A percentile compares a stretch with the other conserved stretches of the same genome.
These are phyloP conservation scores for Astraeus odoratus DNA, from an alignment of 768 basidiomycete genomes.

Conservation along the genomic window DNA sequence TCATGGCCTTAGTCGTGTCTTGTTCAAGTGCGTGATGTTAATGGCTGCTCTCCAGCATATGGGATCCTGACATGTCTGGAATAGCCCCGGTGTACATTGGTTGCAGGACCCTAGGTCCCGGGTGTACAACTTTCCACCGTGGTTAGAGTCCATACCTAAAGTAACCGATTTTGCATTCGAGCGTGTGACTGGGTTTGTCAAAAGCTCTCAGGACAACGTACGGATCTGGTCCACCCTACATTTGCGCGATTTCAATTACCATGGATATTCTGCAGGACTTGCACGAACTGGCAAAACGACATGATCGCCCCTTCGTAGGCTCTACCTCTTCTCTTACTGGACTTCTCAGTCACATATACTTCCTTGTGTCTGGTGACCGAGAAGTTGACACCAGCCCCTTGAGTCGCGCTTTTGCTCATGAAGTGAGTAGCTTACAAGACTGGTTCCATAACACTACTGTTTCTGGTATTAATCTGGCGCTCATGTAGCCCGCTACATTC, in stretches of 20 bases:
- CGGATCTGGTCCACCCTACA: slow-evolving; percentile 9
- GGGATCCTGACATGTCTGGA: not conserved
- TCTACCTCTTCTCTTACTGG: slow-evolving; percentile 88
- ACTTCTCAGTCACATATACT: slow-evolving; percentile 82
- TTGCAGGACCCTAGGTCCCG: slow-evolving; percentile 78
- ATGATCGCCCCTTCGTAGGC: slow-evolving; percentile 63
- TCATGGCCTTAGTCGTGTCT: slow-evolving; percentile 59
- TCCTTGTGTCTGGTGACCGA: slow-evolving; percentile 71
- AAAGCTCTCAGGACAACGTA: slow-evolving; percentile 72
- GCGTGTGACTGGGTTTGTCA: slow-evolving; percentile 63
- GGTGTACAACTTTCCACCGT: slow-evolving; percentile 78
- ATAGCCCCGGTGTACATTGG: slow-evolving; percentile 85
- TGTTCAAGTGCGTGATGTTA: slow-evolving; percentile 58
- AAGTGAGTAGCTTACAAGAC: slow-evolving; percentile 36
- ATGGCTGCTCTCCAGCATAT: not conserved
- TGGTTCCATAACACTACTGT: not conserved
- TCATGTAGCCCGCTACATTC: slow-evolving; percentile 49
- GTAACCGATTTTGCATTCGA: slow-evolving; percentile 84
- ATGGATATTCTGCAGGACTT: slow-evolving; percentile 45
- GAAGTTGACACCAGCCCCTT: slow-evolving; percentile 54
- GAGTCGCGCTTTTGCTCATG: slow-evolving; percentile 49
- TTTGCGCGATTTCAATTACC: not conserved
- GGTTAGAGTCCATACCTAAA: slow-evolving; percentile 65
- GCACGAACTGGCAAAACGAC: slow-evolving; percentile 46
- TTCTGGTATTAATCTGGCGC: not conserved